These are phyloP conservation scores for Cyclospora cayetanensis DNA, from an alignment of 169 alveolate species.

Conservation along the genomic window DNA sequence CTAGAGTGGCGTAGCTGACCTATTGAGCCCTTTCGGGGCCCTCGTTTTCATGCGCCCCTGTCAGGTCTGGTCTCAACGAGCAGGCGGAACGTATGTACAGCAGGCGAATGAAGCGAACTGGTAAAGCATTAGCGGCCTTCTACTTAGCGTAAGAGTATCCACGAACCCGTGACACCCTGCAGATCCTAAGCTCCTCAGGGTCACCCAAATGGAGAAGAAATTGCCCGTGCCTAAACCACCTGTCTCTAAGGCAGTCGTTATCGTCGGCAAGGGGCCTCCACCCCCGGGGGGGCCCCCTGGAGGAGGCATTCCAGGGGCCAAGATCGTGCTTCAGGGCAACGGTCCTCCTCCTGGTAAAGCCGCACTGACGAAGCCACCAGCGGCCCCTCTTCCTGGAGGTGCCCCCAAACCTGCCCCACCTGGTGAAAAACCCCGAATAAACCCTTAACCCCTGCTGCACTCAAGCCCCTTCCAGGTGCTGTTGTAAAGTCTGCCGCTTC, in stretches of 20 bases:
- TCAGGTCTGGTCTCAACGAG: no score
- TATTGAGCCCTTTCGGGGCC: no score
- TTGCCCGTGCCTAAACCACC: not conserved
- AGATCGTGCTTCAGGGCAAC: constrained; percentile 16
- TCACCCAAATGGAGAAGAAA: not conserved
- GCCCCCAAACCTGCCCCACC: not conserved
- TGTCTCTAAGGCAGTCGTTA: not conserved
- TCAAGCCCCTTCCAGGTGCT: not conserved
- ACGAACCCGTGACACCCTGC: no score
- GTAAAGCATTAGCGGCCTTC: no score
- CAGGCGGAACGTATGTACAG: no score
- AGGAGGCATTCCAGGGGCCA: constrained; percentile 50
- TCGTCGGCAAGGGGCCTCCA: constrained; percentile 50
- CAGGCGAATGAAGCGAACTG: no score
- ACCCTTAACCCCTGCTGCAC: not conserved
- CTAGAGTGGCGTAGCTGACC: no score
- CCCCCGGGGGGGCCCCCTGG: constrained; percentile 12
- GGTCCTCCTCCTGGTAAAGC: constrained; percentile 58
- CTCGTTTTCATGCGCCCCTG: no score
- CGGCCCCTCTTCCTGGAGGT: not conserved
- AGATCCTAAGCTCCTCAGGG: no score
- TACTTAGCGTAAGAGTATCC: no score
- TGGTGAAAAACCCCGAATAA: not conserved
- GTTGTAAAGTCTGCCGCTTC: not conserved
- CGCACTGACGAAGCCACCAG: constrained; percentile 11